phyloP scores from a whole-genome alignment of 768 basidiomycete species.

The Pluteus cervinus region DNA sequence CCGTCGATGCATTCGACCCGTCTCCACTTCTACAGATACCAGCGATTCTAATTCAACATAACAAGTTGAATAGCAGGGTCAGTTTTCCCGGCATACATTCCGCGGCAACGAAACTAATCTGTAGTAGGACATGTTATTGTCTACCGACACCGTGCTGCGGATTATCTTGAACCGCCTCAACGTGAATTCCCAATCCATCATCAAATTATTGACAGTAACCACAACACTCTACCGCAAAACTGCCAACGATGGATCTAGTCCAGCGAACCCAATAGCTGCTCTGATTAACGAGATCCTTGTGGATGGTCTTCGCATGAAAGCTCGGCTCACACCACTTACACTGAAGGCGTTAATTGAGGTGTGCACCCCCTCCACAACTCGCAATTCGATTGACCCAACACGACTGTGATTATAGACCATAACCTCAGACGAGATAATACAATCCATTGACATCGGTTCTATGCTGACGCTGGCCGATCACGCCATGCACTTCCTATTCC shows the following conservation, averaged over 20 bases:
- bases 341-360: conserved; percentile 53
- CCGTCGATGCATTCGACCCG: conserved; percentile 42
- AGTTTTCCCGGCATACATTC: conserved; percentile 10
- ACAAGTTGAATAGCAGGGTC: conserved; percentile 54
- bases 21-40: conserved; percentile 49
- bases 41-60: conserved; percentile 49
- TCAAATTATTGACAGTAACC: conserved; percentile 42
- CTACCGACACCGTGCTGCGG: conserved; percentile 57
- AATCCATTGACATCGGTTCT: conserved; percentile 7
- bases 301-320: conserved; percentile 50
- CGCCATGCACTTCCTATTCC: conserved; percentile 47
- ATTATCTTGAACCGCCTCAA: conserved; percentile 42
- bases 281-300: conserved; percentile 45
- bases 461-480: conserved; percentile 39
- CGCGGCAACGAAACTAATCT: conserved; percentile 4
- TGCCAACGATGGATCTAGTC: conserved; percentile 14
- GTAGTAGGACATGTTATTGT: conserved; percentile 50
- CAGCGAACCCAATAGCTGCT: conserved; percentile 28
- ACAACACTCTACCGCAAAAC: conserved; percentile 35
- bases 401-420: too few species aligned
- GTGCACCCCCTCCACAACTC: not conserved
- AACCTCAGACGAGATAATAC: conserved; percentile 1
- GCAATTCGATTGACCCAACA: not conserved
- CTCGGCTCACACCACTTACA: conserved; percentile 41
- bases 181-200: conserved; percentile 37